phyloP scores from a whole-genome alignment of 306 rosid genomes.

The Ormosia semicastrata region DNA sequence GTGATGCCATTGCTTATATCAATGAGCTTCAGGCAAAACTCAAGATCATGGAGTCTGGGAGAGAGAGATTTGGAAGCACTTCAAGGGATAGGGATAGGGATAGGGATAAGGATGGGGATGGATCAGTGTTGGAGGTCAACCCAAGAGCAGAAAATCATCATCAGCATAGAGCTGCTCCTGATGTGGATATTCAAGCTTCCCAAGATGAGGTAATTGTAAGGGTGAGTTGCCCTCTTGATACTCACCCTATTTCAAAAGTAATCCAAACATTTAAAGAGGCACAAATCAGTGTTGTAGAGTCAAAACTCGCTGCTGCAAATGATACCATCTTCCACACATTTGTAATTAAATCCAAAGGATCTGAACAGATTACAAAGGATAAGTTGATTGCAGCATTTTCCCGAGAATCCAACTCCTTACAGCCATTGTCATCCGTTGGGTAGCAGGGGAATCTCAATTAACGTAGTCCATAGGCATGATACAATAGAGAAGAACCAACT shows the following conservation, averaged over 20 bases:
- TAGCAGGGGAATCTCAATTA: conserved; percentile 42
- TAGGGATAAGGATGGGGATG: conserved; percentile 36
- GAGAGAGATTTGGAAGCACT: conserved; percentile 48
- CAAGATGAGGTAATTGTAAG: conserved; percentile 63
- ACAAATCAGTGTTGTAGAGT: conserved; percentile 63
- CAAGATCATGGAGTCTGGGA: conserved; percentile 61
- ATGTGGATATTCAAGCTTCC: conserved; percentile 57
- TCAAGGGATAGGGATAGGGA: conserved; percentile 34
- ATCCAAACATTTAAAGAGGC: conserved; percentile 67
- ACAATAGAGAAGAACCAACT: conserved; percentile 47
- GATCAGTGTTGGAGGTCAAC: conserved; percentile 30
- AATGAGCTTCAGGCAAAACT: conserved; percentile 82
- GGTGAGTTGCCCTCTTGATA: conserved; percentile 63
- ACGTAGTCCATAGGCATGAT: conserved; percentile 54
- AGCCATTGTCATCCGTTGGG: conserved; percentile 50
- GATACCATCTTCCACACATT: conserved; percentile 72
- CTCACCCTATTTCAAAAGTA: conserved; percentile 75
- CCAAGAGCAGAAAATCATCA: conserved; percentile 34
- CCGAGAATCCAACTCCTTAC: conserved; percentile 54
- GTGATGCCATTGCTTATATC: conserved; percentile 93
- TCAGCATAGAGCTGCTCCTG: conserved; percentile 26
- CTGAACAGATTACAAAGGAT: conserved; percentile 78
- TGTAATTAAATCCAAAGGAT: conserved; percentile 77
- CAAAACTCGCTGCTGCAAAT: conserved; percentile 49
- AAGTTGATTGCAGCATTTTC: conserved; percentile 77